Evolutionary conservation across 2,329 filamentous ascomycete species (phyloP).

Genomic region (Davidsoniella eucalypti): DNA sequence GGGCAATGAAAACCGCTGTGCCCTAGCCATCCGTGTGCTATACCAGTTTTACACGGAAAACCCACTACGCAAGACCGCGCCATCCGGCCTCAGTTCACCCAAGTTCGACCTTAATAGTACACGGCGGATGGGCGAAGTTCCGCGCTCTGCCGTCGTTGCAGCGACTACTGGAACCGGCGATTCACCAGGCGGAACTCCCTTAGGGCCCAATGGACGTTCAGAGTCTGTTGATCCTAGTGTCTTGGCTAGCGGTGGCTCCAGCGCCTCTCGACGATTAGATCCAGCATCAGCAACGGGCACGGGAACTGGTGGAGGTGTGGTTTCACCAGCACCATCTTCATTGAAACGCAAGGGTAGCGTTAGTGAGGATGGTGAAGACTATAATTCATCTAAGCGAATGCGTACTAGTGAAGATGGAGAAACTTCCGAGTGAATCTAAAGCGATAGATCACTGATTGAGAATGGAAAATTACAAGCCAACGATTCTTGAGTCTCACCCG

Average conservation of each 20-base stretch:
- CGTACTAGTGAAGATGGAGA: background rate
- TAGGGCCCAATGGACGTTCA: constrained; percentile 1
- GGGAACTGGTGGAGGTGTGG: background rate
- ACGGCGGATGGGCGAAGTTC: constrained; percentile 20
- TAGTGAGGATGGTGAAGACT: constrained; percentile 3
- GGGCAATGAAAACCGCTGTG: constrained; percentile 53
- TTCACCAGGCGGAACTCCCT: constrained; percentile 19
- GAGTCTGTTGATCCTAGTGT: background rate
- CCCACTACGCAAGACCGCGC: constrained; percentile 40
- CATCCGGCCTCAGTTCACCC: constrained; percentile 32
- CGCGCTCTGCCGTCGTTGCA: constrained; percentile 16
- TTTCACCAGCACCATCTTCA: constrained; percentile 1
- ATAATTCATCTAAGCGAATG: background rate
- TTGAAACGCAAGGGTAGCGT: constrained; percentile 8
- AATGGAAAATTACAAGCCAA: too few relatives aligned
- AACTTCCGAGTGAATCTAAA: too few relatives aligned
- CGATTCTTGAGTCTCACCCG: constrained; percentile 32
- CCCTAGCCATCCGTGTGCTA: constrained; percentile 60
- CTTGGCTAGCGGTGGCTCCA: background rate
- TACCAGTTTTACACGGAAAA: constrained; percentile 51
- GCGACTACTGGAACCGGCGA: too few relatives aligned
- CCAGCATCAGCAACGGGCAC: background rate
- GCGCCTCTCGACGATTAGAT: background rate
- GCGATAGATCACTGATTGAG: too few relatives aligned
- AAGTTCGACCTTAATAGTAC: constrained; percentile 40